Conservation (phyloP, 1,284 basidiomycete species). For the Ganoderma meredithae region DNA sequence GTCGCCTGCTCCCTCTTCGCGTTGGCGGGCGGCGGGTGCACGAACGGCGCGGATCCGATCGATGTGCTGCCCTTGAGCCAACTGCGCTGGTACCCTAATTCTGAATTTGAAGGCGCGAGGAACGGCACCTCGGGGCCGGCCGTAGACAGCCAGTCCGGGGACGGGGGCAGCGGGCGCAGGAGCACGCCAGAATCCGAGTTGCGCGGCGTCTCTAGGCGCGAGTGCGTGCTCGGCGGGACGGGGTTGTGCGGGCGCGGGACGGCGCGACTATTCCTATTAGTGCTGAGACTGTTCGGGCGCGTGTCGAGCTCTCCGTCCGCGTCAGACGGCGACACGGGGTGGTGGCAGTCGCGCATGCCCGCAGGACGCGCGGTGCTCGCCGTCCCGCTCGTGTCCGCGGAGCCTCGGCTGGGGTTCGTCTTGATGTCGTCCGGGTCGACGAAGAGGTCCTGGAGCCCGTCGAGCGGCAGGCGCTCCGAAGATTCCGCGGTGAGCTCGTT, state of each 20-base stretch:
- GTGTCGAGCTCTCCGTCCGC: neutral
- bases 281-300: conserved; percentile 10
- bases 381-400: conserved; percentile 19
- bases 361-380: conserved; percentile 24
- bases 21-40: conserved; percentile 20
- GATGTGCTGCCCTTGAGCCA: conserved; percentile 42
- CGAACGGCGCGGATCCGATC: conserved; percentile 42
- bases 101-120: conserved; percentile 18
- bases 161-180: conserved; percentile 6
- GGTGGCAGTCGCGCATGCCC: conserved; percentile 30
- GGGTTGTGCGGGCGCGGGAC: conserved; percentile 20
- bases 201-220: conserved; percentile 12
- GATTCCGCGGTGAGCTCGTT: conserved; percentile 25
- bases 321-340: neutral
- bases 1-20: conserved; percentile 24
- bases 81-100: conserved; percentile 26
- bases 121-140: conserved; percentile 8
- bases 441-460: conserved; percentile 8
- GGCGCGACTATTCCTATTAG: neutral
- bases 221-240: conserved; percentile 15
- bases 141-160: conserved; percentile 7
- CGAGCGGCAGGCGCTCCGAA: conserved; percentile 19
- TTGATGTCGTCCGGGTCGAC: conserved; percentile 21
- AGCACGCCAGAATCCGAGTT: conserved; percentile 10
- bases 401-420: conserved; percentile 20